Conservation (phyloP, 108 stramenopile species). For the Fragilaria crotonensis region DNA sequence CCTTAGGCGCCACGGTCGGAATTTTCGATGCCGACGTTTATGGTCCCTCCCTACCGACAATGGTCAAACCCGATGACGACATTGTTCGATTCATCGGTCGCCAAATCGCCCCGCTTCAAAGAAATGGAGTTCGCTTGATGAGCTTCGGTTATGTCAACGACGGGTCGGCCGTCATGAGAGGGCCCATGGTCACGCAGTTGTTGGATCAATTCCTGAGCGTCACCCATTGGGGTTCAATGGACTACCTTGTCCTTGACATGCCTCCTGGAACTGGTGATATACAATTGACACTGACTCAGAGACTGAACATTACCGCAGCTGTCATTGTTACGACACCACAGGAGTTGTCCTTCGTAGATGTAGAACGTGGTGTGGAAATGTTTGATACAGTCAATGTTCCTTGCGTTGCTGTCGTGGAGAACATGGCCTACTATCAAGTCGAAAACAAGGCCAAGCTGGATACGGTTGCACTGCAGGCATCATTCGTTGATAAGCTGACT, state of each 20-base stretch:
- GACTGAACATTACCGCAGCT: constrained; percentile 86
- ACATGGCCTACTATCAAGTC: constrained; percentile 89
- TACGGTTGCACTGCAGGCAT: constrained; percentile 23
- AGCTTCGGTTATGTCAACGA: constrained; percentile 86
- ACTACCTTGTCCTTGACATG: constrained; percentile 97
- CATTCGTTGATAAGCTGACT: constrained; percentile 26
- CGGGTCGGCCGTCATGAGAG: constrained; percentile 81
- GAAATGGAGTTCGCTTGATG: constrained; percentile 81
- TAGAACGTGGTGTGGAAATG: constrained; percentile 94
- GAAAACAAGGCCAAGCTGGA: constrained; percentile 28
- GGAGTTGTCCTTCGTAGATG: constrained; percentile 92
- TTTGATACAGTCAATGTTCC: constrained; percentile 93
- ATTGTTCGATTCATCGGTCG: constrained; percentile 67
- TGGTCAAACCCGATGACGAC: constrained; percentile 75
- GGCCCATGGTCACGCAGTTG: constrained; percentile 86
- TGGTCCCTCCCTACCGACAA: constrained; percentile 86
- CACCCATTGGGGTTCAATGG: constrained; percentile 95
- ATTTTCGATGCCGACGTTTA: constrained; percentile 97
- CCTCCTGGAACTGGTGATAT: constrained; percentile 99
- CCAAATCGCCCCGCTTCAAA: constrained; percentile 70
- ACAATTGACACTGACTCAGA: constrained; percentile 90
- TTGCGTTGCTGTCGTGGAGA: constrained; percentile 94
- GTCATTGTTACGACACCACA: constrained; percentile 98
- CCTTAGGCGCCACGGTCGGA: constrained; percentile 76
- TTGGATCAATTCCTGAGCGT: constrained; percentile 88